Conservation (phyloP, 768 basidiomycete genomes). For the Hygrocybe coccinea region DNA sequence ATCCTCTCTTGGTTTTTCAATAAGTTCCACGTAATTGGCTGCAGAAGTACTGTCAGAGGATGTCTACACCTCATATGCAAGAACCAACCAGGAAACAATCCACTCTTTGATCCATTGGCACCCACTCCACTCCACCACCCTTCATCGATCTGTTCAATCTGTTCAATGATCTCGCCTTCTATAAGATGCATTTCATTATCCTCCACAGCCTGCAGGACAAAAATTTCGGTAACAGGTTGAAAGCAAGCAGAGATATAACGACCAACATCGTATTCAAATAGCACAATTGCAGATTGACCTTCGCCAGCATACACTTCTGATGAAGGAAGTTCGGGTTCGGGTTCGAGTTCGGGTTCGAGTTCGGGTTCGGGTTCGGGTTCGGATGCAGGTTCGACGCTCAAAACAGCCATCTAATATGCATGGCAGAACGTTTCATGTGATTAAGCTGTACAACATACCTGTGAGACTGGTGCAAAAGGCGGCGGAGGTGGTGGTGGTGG, state of each 20-base stretch:
- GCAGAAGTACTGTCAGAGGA: not conserved
- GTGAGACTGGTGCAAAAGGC: conserved; percentile 40
- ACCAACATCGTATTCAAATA: conserved; percentile 73
- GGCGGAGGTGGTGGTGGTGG: conserved; percentile 35
- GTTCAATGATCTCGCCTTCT: conserved; percentile 78
- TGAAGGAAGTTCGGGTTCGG: conserved; percentile 11
- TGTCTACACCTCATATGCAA: not conserved
- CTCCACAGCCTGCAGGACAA: conserved; percentile 54
- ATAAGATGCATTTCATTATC: conserved; percentile 79
- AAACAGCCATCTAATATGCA: conserved; percentile 27
- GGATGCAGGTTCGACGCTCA: conserved; percentile 37
- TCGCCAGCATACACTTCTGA: conserved; percentile 25
- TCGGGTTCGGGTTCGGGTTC: conserved; percentile 21
- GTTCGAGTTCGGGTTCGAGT: conserved; percentile 37
- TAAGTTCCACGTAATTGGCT: conserved; percentile 86
- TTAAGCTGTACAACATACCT: conserved; percentile 21
- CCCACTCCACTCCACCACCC: conserved; percentile 90
- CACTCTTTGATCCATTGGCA: conserved; percentile 57
- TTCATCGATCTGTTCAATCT: conserved; percentile 80
- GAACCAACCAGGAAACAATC: conserved; percentile 76
- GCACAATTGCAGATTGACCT: conserved; percentile 67
- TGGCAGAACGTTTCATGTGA: not conserved
- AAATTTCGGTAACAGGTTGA: not conserved
- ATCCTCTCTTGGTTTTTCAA: conserved; percentile 44
- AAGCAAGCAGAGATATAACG: not conserved